These are phyloP conservation scores for Brassica nigra DNA, from an alignment of 345 rosid genomes.

Conservation along the genomic window DNA sequence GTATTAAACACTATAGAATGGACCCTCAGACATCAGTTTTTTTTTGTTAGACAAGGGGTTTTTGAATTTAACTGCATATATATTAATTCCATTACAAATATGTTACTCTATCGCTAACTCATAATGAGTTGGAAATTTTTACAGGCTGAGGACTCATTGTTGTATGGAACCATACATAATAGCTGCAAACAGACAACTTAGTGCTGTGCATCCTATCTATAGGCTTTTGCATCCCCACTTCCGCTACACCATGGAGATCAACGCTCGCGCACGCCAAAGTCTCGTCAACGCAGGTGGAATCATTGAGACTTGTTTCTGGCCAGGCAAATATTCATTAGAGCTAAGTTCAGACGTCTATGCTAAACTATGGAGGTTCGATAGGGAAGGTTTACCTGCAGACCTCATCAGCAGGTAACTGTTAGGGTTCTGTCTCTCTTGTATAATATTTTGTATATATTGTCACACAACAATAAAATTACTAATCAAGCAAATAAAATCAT, in stretches of 20 bases:
- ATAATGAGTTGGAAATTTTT: not conserved
- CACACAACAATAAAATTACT: not conserved
- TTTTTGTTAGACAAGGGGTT: not conserved
- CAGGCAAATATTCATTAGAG: conserved; percentile 56
- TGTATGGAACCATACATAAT: conserved; percentile 69
- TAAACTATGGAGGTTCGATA: conserved; percentile 44
- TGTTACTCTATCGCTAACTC: conserved; percentile 1
- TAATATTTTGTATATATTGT: not conserved
- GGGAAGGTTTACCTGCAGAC: conserved; percentile 42
- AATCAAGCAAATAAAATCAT: not conserved
- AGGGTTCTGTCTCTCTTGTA: not conserved
- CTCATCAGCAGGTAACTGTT: conserved; percentile 37
- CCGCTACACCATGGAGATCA: conserved; percentile 78
- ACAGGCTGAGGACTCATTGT: conserved; percentile 74
- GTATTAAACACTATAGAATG: conserved; percentile 36
- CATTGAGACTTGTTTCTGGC: conserved; percentile 64
- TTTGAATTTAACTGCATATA: not conserved
- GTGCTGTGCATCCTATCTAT: conserved; percentile 70
- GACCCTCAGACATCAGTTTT: not conserved
- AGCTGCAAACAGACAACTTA: conserved; percentile 67
- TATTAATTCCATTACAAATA: not conserved
- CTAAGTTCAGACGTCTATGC: conserved; percentile 50
- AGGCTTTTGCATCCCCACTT: conserved; percentile 68
- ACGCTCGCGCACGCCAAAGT: conserved; percentile 64
- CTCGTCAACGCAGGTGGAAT: conserved; percentile 61